phyloP scores from a whole-genome alignment of 1,284 basidiomycete genomes.

The Ganoderma multipileum region DNA sequence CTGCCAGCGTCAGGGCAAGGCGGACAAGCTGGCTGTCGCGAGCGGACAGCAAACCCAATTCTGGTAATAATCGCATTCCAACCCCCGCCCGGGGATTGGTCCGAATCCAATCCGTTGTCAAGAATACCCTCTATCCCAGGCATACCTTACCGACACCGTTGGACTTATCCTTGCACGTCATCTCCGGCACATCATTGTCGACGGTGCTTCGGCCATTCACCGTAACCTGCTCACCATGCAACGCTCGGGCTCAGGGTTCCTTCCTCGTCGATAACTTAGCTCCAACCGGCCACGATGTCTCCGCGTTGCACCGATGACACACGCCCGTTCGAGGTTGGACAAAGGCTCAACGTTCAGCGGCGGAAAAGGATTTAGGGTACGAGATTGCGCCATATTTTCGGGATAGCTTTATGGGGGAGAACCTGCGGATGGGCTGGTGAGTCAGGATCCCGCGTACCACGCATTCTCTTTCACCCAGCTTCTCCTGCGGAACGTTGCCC shows the following conservation, averaged over 20 bases:
- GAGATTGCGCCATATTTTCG: background rate
- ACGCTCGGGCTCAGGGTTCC: too few species aligned
- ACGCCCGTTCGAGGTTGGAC: background rate
- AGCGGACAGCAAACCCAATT: background rate
- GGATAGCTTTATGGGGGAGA: background rate
- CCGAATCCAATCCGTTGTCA: background rate
- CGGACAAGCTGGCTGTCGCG: background rate
- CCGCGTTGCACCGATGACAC: background rate
- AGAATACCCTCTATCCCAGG: background rate
- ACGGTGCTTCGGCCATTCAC: background rate
- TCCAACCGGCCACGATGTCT: background rate
- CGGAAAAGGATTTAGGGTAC: background rate
- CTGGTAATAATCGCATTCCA: background rate
- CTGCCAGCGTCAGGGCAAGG: background rate
- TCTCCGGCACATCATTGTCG: background rate
- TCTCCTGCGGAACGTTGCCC: background rate
- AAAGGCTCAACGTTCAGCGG: background rate
- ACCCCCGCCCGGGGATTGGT: background rate
- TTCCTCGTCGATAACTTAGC: background rate
- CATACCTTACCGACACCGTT: background rate
- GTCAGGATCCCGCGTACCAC: background rate
- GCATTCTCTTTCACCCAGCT: background rate
- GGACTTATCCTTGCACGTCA: background rate
- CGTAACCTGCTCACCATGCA: too few species aligned
- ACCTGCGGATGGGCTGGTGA: background rate